A percentile compares a stretch with the other conserved stretches of the same genome.
Conservation (phyloP, 1,139 yeast species). For the Wickerhamiella infanticola region DNA sequence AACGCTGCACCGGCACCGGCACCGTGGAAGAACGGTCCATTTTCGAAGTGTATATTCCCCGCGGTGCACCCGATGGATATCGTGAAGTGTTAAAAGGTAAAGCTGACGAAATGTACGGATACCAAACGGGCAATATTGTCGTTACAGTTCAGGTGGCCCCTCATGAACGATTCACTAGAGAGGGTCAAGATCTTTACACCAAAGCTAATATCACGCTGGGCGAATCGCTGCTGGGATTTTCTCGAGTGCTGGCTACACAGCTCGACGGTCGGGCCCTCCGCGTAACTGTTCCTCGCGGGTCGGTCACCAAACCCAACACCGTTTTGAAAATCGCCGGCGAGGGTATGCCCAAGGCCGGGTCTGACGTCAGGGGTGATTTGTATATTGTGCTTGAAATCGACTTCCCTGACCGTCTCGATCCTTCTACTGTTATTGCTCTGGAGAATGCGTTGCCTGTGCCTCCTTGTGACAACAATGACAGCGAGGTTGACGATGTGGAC, state of each 20-base stretch:
- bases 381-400: conserved; percentile 56
- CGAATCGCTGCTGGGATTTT: conserved; percentile 75
- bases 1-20: conserved; percentile 53
- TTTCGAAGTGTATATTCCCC: conserved; percentile 60
- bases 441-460: conserved; percentile 7
- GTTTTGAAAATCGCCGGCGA: conserved; percentile 51
- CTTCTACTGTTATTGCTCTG: conserved; percentile 9
- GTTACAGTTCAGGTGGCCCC: conserved; percentile 39
- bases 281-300: conserved; percentile 41
- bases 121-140: conserved; percentile 63
- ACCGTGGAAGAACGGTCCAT: conserved; percentile 53
- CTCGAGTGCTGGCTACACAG: conserved; percentile 50
- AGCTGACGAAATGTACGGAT: conserved; percentile 60
- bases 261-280: conserved; percentile 68
- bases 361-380: conserved; percentile 48
- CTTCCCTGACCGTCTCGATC: conserved; percentile 57
- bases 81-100: conserved; percentile 46
- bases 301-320: conserved; percentile 70
- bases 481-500: not conserved
- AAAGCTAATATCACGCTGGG: conserved; percentile 47
- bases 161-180: conserved; percentile 31
- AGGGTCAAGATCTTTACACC: conserved; percentile 59
- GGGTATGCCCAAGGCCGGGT: conserved; percentile 56
- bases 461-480: not conserved
- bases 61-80: conserved; percentile 55